Evolutionary conservation across 805 yeast species (phyloP), one percentile per base, ranked within the genome.

Genomic region (Candida dendrica): DNA sequence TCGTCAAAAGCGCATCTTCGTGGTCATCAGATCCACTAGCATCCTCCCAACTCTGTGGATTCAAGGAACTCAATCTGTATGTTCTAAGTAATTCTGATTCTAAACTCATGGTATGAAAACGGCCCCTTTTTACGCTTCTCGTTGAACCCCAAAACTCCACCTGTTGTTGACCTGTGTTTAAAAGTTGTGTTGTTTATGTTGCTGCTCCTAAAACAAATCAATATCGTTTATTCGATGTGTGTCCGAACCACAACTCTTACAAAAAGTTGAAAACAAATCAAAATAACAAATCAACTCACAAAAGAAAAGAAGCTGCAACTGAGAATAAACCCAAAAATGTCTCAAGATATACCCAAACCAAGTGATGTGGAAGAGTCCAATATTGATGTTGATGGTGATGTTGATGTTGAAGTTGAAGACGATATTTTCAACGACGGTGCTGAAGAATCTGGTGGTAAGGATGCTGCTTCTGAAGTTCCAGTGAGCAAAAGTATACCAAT

Each of bases 21-120:
- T 20, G 15, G 14, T 34, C 37, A n/a, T 34, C 19, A 20, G 26
- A 3, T 2, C 27, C 16, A 7, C 9, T 10, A 6, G 37, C 15
- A 19, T 55, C 54, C 1, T 40, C 47, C 72, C 72, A 69, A 1
- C 66, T 59, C 5, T 46, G 46, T 0, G 81, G 82, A 30, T 61
- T 44, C 19, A 68, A 48, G 0, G 76, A 64, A 33, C 58, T 64
- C 37, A 77, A 52, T 41, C 71, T 72, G 50, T 76, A 77, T 36
- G 66, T 66, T 3, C 58, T 56, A 35, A 61, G 48, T 11, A 69
- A 40, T 10, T 55, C 51, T 4, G 53, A 49, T 6, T 61, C 65
- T 50, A 48, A 37, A 15, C 14, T 20, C 26, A 33, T 27, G 4
- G 17, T 32, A 11, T 4, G 5, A 4, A 11, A 27, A 4, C 13